Evolutionary conservation across 805 yeast genomes (phyloP).

Genomic region (Maudiozyma turicensis): DNA sequence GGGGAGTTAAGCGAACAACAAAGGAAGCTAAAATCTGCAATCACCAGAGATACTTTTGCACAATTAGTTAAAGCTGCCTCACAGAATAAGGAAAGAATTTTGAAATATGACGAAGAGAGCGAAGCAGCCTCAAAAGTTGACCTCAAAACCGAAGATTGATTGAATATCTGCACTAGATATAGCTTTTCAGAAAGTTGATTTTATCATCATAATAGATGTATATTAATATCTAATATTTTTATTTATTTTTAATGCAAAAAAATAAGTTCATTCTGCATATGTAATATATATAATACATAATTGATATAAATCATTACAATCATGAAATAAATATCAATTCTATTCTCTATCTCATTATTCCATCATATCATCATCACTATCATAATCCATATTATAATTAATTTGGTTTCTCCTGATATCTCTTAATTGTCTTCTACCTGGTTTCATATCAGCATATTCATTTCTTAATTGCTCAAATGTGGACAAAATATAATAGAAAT

Average conservation of each 20-base stretch:
- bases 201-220: not conserved
- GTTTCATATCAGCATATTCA: constrained; percentile 35
- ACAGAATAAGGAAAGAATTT: constrained; percentile 40
- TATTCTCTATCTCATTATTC: constrained; percentile 1
- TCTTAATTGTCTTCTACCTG: constrained; percentile 23
- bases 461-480: constrained; percentile 60
- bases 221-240: no score
- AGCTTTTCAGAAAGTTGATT: not conserved
- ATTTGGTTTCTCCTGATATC: constrained; percentile 18
- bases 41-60: constrained; percentile 47
- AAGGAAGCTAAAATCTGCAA: constrained; percentile 27
- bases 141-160: not conserved
- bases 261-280: no score
- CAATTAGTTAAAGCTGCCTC: constrained; percentile 63
- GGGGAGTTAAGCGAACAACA: constrained; percentile 4
- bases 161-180: not conserved
- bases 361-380: constrained; percentile 8
- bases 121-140: not conserved
- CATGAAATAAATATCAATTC: no score
- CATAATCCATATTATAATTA: constrained; percentile 13
- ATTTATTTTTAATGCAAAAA: no score
- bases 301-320: no score
- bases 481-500: constrained; percentile 33
- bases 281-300: no score
- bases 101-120: constrained; percentile 5